Conservation (phyloP, 768 basidiomycete genomes). For the Suillus tomentosus region DNA sequence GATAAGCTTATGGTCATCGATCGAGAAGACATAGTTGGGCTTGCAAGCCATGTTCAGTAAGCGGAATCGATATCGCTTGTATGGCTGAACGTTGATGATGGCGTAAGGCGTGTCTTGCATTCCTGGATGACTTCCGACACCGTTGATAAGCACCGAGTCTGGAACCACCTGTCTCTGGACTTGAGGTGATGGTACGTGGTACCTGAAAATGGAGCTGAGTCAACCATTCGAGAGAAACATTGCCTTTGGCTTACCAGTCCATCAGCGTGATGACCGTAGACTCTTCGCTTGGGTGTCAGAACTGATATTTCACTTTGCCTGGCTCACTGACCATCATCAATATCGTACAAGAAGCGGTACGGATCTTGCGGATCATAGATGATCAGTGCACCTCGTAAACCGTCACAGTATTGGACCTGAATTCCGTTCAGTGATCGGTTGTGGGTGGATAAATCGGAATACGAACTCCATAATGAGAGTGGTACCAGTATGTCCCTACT, state of each 20-base stretch:
- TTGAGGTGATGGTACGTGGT: constrained; percentile 1
- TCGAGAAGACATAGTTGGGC: constrained; percentile 43
- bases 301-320: not conserved
- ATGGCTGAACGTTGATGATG: constrained; percentile 35
- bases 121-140: constrained; percentile 36
- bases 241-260: not conserved
- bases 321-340: not conserved
- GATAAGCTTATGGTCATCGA: constrained; percentile 46
- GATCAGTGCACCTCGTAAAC: constrained; percentile 50
- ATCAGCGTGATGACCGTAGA: not conserved
- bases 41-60: constrained; percentile 47
- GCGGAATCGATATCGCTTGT: constrained; percentile 41
- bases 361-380: constrained; percentile 40
- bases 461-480: constrained; percentile 5
- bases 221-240: not conserved
- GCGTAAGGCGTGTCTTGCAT: constrained; percentile 36
- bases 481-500: constrained; percentile 3
- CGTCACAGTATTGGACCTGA: constrained; percentile 54
- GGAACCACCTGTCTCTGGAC: not conserved
- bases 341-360: not conserved
- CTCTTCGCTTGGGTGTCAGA: not conserved
- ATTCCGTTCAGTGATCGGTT: not conserved
- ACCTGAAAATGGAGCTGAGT: not conserved
- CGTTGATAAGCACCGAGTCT: constrained; percentile 35
- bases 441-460: not conserved